Evolutionary conservation across 202 grass and related monocot species (phyloP).

Genomic region (Carex sylvatica): DNA sequence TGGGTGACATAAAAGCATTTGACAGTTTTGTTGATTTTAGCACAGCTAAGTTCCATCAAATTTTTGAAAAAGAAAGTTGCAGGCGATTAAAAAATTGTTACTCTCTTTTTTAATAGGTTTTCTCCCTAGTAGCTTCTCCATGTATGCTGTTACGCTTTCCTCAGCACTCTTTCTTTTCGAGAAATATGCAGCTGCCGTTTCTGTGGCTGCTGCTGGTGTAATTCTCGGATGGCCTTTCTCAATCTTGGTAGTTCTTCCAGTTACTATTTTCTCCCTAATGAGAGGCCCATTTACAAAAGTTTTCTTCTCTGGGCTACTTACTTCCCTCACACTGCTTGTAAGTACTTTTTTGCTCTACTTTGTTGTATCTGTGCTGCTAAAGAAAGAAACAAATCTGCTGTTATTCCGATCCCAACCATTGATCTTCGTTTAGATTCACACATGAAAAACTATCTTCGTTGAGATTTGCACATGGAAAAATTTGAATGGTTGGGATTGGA

Average conservation of each 20-base stretch:
- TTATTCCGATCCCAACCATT: too few species aligned
- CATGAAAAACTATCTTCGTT: too few species aligned
- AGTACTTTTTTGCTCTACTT: constrained; percentile 27
- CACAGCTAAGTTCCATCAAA: neutral
- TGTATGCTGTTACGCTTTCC: constrained; percentile 92
- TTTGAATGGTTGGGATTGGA: too few species aligned
- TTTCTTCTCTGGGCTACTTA: constrained; percentile 71
- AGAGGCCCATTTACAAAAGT: constrained; percentile 76
- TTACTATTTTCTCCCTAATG: constrained; percentile 71
- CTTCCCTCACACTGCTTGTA: constrained; percentile 76
- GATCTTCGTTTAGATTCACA: too few species aligned
- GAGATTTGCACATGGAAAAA: too few species aligned
- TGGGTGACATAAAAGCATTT: neutral
- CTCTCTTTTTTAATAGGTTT: constrained; percentile 55
- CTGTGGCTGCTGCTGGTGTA: constrained; percentile 78
- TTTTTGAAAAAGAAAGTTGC: neutral
- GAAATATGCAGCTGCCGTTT: constrained; percentile 67
- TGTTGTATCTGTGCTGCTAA: neutral
- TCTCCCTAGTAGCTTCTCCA: constrained; percentile 96
- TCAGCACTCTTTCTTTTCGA: constrained; percentile 89
- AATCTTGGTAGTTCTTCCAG: constrained; percentile 77
- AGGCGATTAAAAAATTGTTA: neutral
- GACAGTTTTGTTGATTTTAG: too few species aligned
- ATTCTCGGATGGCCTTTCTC: constrained; percentile 99
- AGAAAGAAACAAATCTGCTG: neutral